Base-by-base conservation (phyloP, 352 stramenopile species). In the Phytophthora europaea region DNA sequence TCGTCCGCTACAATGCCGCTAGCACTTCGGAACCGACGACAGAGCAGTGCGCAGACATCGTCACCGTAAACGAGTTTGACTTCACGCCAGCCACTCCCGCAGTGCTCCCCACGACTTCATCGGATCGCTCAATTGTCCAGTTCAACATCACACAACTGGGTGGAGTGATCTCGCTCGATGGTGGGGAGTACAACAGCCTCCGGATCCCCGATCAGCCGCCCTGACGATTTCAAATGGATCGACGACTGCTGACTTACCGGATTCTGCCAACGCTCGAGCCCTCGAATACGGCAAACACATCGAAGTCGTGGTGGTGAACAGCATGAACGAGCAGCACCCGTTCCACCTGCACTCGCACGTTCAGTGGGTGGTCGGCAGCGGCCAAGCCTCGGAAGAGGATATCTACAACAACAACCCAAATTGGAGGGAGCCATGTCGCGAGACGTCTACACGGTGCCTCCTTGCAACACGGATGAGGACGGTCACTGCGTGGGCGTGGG, bases 261-360 rank as follows among this genome's bases (percentile, higher is more conserved):
- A n/a, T 10, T 52, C 61, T 26, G 60, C 61, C 23, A 75, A 75
- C 28, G 67, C 67, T 15, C 60, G 53, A 28, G 53, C 31, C 6
- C 40, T 75, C 10, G 61, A 75, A 45, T 75, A 75, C 34, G 60
- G 67, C 20, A 65, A 75, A 9, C 75, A 74, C 40, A 65, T 76
- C 8, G 70, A 81, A 52, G 45, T 81, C 5, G 52, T 76, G 15
- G 2, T 81, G 23, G 50, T 81, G 31, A 81, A 81, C 48, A 34
- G 45, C 13, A 73, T 76, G 60, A 61, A 59, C 15, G 75, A 73
- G 26, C 59, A 81, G 34, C 75, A 81, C 23, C 75, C 75, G 6
- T 81, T 81, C 62, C 75, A 81, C 60, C 33, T 81, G 53, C 75
- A 81, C 61, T 72, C 69, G 10, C 70, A 79, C 43, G 33, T 48